These are phyloP conservation scores for Clarireedia monteithiana DNA, from an alignment of 2,329 filamentous ascomycete genomes.

Conservation along the genomic window DNA sequence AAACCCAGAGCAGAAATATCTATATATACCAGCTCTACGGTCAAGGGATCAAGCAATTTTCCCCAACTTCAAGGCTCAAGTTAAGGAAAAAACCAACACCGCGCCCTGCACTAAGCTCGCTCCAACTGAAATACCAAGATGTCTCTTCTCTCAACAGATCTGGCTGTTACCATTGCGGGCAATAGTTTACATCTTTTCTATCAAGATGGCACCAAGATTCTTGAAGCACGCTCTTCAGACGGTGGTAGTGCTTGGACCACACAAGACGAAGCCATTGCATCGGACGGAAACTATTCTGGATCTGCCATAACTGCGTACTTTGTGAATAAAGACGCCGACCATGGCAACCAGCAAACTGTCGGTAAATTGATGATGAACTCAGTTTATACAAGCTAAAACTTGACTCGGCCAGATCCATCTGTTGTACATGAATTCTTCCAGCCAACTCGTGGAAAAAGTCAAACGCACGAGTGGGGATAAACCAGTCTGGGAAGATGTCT, in stretches of 20 bases:
- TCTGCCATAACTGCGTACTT: constrained; percentile 4
- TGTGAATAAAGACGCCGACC: constrained; percentile 4
- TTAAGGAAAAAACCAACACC: background rate
- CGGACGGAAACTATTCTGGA: background rate
- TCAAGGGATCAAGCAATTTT: too few species aligned
- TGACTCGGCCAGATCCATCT: constrained; percentile 1
- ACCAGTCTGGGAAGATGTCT: constrained; percentile 1
- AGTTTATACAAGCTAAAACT: background rate
- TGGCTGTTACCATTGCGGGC: background rate
- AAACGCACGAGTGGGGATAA: constrained; percentile 3
- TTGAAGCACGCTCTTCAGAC: constrained; percentile 4
- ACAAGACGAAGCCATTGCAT: constrained; percentile 4
- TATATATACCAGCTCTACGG: too few species aligned
- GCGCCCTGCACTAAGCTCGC: background rate
- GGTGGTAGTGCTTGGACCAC: background rate
- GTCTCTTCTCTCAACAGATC: constrained; percentile 1
- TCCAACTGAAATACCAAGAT: background rate
- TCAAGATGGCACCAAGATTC: background rate
- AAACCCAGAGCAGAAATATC: too few species aligned
- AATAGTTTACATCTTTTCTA: constrained; percentile 1
- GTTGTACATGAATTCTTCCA: background rate
- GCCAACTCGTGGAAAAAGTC: background rate
- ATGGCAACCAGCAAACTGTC: background rate
- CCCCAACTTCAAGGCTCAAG: too few species aligned
- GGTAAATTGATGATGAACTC: background rate